Conservation (phyloP, 306 rosid genomes). For the Trifolium fragiferum region DNA sequence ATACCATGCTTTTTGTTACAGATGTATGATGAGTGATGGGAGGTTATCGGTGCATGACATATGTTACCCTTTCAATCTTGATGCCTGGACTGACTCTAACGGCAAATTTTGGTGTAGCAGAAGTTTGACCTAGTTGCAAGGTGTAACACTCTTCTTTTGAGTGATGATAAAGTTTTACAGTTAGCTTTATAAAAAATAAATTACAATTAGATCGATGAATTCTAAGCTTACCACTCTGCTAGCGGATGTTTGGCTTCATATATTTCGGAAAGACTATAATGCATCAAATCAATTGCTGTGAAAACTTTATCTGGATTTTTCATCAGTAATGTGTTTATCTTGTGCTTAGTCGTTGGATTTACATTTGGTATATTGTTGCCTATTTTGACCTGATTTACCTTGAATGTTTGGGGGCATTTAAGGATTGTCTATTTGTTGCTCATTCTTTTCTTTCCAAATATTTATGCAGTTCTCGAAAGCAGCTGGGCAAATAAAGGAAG, state of each 20-base stretch:
- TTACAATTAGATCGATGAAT: constrained; percentile 15
- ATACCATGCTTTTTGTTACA: constrained; percentile 19
- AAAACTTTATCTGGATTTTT: constrained; percentile 17
- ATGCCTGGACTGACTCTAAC: neutral
- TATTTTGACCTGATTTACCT: neutral
- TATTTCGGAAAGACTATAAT: constrained; percentile 34
- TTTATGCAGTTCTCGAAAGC: constrained; percentile 76
- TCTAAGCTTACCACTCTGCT: constrained; percentile 22
- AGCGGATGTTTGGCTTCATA: constrained; percentile 34
- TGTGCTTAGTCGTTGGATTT: constrained; percentile 32
- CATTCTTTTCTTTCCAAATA: constrained; percentile 35
- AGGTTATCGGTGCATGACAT: constrained; percentile 19
- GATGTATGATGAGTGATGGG: constrained; percentile 13
- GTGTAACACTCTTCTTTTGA: constrained; percentile 5
- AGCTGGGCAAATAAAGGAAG: constrained; percentile 76
- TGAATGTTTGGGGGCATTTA: constrained; percentile 11
- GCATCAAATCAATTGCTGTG: constrained; percentile 7
- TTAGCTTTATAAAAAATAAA: neutral
- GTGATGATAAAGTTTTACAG: constrained; percentile 8
- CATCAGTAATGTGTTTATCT: constrained; percentile 24
- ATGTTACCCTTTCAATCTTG: constrained; percentile 20
- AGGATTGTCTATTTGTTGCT: constrained; percentile 28
- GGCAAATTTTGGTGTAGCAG: constrained; percentile 19
- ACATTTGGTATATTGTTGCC: constrained; percentile 20
- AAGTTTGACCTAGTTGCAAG: constrained; percentile 26